Percentiles rank a stretch among this genome's conserved stretches.
Evolutionary conservation across 352 stramenopile species (phyloP).

Genomic region (Albugo laibachii): DNA sequence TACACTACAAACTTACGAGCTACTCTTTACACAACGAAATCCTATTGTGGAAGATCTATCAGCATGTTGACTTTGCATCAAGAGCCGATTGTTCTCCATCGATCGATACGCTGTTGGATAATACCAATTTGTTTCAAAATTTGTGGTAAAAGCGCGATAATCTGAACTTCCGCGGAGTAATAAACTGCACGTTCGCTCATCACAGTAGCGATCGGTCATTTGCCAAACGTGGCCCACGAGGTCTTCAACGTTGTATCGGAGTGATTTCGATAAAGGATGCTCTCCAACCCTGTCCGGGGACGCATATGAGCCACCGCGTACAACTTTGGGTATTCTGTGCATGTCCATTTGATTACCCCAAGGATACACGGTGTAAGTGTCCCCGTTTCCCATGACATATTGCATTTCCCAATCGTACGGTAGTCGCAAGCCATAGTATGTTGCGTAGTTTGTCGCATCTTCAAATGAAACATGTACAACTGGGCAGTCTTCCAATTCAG

Average conservation of each 20-base stretch:
- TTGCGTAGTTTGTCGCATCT: constrained; percentile 44
- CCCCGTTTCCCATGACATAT: constrained; percentile 57
- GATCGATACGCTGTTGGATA: constrained; percentile 42
- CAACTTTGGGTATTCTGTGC: constrained; percentile 9
- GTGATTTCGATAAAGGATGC: constrained; percentile 22
- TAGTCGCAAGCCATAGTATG: constrained; percentile 51
- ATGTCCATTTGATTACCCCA: constrained; percentile 25
- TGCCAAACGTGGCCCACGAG: constrained; percentile 72
- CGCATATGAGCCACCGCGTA: constrained; percentile 20
- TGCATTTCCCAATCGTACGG: constrained; percentile 77
- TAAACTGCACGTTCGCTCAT: constrained; percentile 57
- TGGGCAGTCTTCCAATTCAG: constrained; percentile 23
- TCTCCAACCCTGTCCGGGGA: constrained; percentile 25
- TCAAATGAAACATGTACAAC: constrained; percentile 60
- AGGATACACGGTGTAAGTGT: constrained; percentile 29
- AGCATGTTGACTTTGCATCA: constrained; percentile 51
- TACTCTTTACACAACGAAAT: constrained; percentile 44
- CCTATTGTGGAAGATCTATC: constrained; percentile 51
- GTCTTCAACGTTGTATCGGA: constrained; percentile 35
- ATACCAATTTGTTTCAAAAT: constrained; percentile 72
- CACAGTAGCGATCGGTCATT: constrained; percentile 72
- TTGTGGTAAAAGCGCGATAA: constrained; percentile 46
- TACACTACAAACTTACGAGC: background rate
- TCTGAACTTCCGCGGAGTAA: constrained; percentile 55
- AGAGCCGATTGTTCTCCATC: constrained; percentile 53